Evolutionary conservation across 768 basidiomycete species (phyloP).

Genomic region (Crucibulum laeve): DNA sequence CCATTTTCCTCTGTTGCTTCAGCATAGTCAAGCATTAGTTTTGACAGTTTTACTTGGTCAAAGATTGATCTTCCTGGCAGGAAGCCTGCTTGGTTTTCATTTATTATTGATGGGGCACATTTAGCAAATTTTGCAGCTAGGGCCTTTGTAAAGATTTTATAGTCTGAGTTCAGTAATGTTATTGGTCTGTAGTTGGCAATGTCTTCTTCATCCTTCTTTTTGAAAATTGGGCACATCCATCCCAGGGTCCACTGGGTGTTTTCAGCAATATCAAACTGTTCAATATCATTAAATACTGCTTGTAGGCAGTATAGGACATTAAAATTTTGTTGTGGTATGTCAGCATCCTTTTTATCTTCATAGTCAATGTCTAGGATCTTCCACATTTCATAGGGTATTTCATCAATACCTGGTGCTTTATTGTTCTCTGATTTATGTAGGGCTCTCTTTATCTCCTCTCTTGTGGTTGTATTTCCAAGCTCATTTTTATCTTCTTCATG

Average conservation of each 20-base stretch:
- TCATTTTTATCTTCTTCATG: neutral
- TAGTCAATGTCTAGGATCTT: conserved; percentile 9
- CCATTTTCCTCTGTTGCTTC: conserved; percentile 20
- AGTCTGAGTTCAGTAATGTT: conserved; percentile 30
- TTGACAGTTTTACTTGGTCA: conserved; percentile 23
- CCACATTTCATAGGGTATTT: conserved; percentile 23
- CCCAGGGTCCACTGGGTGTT: conserved; percentile 20
- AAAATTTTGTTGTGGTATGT: conserved; percentile 5
- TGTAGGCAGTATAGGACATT: conserved; percentile 8
- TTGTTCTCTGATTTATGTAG: conserved; percentile 12
- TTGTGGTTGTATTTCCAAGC: conserved; percentile 1
- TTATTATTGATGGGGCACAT: conserved; percentile 16
- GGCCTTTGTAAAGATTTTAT: conserved; percentile 25
- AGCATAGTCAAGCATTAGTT: conserved; percentile 17
- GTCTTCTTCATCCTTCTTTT: conserved; percentile 26
- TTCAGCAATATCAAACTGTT: conserved; percentile 11
- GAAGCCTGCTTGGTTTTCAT: conserved; percentile 34
- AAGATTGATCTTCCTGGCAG: conserved; percentile 22
- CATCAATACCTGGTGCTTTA: conserved; percentile 17
- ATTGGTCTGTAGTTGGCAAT: conserved; percentile 34
- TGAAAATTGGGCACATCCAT: conserved; percentile 36
- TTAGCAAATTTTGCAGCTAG: conserved; percentile 15
- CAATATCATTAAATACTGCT: conserved; percentile 21
- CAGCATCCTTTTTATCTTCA: neutral
- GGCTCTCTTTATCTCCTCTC: conserved; percentile 10